Evolutionary conservation across 2,329 filamentous ascomycete species (phyloP), one percentile per base, ranked within the genome.

Genomic region (Aschersonia sp.): DNA sequence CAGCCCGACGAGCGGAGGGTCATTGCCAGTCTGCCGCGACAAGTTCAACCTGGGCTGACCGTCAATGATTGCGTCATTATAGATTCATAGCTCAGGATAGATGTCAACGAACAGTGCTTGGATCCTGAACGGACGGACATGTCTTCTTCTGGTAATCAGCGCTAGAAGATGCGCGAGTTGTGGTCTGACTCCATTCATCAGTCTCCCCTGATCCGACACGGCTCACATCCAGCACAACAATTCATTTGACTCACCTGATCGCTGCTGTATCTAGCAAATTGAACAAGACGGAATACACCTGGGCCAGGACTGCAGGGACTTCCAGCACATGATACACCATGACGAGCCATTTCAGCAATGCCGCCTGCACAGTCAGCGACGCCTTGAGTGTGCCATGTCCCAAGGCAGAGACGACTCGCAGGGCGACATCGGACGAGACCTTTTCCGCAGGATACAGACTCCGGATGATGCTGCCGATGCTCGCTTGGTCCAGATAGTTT

Each of bases 81-180:
- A 28, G 9, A 10, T n/a, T 28, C 3, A 31, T 30, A 20, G 20
- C 20, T 20, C 9, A 31, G 43, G 3, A n/a, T n/a, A 43, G 40
- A 29, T 30, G 5, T 10, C 5, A 9, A 9, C 77, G 60, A 59
- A 83, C 78, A 94, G 67, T 43, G 79, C 70, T 59, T 94, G 86
- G 50, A 94, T 89, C 50, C 88, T 76, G 59, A 88, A 89, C 2
- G 86, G 86, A 53, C 83, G 81, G 43, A 94, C 87, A 64, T 94
- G 87, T 58, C 81, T 87, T 48, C 88, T 79, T 48, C 85, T 73
- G 44, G 88, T 94, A 44, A 91, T 78, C 31, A 91, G 64, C 3
- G 85, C 87, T 29, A 94, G 70, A 38, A 94, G 64, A 65, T 94
- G 85, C 58, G 86, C 89, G 45, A 92, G 61, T 52, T 75, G 71